Conservation (phyloP, 306 rosid species). For the Gleditsia sinensis region DNA sequence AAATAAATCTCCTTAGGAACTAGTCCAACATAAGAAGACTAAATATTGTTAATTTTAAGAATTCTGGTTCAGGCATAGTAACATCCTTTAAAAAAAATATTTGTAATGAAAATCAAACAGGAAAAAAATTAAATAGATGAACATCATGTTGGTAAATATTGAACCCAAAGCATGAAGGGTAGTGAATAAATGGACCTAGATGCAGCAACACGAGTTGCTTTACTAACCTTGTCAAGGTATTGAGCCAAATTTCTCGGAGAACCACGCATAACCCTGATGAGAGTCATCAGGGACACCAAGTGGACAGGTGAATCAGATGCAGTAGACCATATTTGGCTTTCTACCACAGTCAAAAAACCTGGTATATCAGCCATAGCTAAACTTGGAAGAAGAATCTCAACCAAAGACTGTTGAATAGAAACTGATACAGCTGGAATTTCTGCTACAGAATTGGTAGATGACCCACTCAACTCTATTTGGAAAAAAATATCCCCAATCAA, state of each 20-base stretch:
- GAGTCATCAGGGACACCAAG: constrained; percentile 82
- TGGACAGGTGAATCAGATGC: constrained; percentile 97
- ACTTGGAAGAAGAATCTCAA: constrained; percentile 93
- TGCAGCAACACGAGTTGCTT: constrained; percentile 18
- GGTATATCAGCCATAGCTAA: constrained; percentile 86
- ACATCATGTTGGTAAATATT: constrained; percentile 11
- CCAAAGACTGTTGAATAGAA: constrained; percentile 73
- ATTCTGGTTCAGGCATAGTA: background rate
- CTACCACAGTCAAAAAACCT: constrained; percentile 73
- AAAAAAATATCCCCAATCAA: constrained; percentile 84
- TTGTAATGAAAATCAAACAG: constrained; percentile 17
- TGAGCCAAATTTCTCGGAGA: constrained; percentile 85
- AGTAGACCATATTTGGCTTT: constrained; percentile 98
- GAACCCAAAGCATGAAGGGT: constrained; percentile 17
- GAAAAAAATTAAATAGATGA: constrained; percentile 24
- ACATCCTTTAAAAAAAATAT: constrained; percentile 1
- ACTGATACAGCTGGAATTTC: constrained; percentile 56
- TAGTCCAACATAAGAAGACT: constrained; percentile 5
- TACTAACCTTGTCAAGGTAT: constrained; percentile 91
- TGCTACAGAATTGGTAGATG: constrained; percentile 52
- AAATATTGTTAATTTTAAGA: constrained; percentile 16
- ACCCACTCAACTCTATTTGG: constrained; percentile 89
- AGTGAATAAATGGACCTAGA: constrained; percentile 26
- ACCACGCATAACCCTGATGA: constrained; percentile 81
- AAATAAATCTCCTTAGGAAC: constrained; percentile 20